Percentiles rank a stretch among this genome's conserved stretches.
These are phyloP conservation scores for Podospora sp. DNA, from an alignment of 495 filamentous ascomycete species.

Conservation along the genomic window DNA sequence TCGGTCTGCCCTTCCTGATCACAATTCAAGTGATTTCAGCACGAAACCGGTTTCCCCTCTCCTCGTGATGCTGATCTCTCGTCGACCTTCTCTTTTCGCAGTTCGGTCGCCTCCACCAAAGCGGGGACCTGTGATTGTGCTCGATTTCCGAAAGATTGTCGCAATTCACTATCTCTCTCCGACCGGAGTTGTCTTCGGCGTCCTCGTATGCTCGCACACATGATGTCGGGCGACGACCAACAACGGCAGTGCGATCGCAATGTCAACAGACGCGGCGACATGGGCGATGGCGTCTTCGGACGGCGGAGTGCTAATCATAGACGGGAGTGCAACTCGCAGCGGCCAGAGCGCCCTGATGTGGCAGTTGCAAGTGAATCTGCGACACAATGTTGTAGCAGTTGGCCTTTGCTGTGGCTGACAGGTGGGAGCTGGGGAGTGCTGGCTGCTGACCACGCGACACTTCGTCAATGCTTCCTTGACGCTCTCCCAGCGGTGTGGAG, in stretches of 20 bases:
- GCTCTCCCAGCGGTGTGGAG: not conserved
- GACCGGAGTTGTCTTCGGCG: not conserved
- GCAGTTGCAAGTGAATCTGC: not conserved
- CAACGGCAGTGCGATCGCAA: not conserved
- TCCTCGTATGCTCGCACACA: not conserved
- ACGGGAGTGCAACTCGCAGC: not conserved
- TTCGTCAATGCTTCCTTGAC: not conserved
- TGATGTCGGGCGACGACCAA: not conserved
- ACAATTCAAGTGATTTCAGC: too few relatives aligned
- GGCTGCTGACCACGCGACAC: not conserved
- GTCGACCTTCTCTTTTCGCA: too few relatives aligned
- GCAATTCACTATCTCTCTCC: not conserved
- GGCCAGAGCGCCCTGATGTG: not conserved
- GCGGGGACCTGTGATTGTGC: too few relatives aligned
- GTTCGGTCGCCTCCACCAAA: too few relatives aligned
- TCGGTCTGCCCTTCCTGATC: too few relatives aligned
- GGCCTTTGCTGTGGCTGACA: not conserved
- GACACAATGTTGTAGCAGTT: not conserved
- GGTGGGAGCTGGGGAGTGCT: not conserved
- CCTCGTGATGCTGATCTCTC: too few relatives aligned
- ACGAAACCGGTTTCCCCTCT: too few relatives aligned
- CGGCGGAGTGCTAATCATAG: not conserved
- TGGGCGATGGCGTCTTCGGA: not conserved
- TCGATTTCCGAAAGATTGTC: too few relatives aligned
- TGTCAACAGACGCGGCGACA: not conserved